Conservation (phyloP, 768 basidiomycete species). For the Dacryopinax spathularia region DNA sequence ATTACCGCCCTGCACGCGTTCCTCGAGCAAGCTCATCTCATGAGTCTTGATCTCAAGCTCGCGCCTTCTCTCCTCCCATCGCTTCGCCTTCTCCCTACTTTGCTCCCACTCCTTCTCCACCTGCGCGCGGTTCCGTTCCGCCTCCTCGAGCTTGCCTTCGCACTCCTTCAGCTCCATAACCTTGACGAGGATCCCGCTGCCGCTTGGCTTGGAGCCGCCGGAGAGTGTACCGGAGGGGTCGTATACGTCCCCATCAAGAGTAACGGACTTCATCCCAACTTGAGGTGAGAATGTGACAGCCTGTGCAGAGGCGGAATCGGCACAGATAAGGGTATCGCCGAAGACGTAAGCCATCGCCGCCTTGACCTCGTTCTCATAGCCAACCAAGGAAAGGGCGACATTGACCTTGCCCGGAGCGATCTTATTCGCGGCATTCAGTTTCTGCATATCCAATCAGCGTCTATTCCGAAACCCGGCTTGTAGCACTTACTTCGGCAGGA, state of each 20-base stretch:
- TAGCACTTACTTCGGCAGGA: constrained; percentile 33
- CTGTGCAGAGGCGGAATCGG: constrained; percentile 76
- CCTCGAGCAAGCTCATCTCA: constrained; percentile 63
- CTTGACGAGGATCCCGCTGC: constrained; percentile 57
- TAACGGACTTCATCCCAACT: constrained; percentile 68
- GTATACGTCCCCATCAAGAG: constrained; percentile 88
- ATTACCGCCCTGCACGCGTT: constrained; percentile 78
- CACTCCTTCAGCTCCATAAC: constrained; percentile 69
- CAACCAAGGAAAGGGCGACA: constrained; percentile 77
- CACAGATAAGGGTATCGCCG: constrained; percentile 81
- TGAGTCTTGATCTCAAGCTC: constrained; percentile 85
- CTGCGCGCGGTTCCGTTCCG: constrained; percentile 32
- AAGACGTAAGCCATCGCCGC: constrained; percentile 91
- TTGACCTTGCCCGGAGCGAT: constrained; percentile 69
- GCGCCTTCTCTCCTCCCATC: constrained; percentile 44
- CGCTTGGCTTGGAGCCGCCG: constrained; percentile 73
- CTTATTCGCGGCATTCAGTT: constrained; percentile 55
- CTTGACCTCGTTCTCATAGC: constrained; percentile 64
- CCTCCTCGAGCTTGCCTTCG: constrained; percentile 43
- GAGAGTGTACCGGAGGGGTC: constrained; percentile 89
- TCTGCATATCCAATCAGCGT: constrained; percentile 33
- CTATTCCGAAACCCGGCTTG: neutral
- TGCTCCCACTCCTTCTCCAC: constrained; percentile 44
- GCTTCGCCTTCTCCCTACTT: constrained; percentile 39
- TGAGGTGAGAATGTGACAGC: constrained; percentile 64